These are phyloP conservation scores for Aristolochia contorta DNA, from an alignment of 164 flowering plant species.

Conservation along the genomic window DNA sequence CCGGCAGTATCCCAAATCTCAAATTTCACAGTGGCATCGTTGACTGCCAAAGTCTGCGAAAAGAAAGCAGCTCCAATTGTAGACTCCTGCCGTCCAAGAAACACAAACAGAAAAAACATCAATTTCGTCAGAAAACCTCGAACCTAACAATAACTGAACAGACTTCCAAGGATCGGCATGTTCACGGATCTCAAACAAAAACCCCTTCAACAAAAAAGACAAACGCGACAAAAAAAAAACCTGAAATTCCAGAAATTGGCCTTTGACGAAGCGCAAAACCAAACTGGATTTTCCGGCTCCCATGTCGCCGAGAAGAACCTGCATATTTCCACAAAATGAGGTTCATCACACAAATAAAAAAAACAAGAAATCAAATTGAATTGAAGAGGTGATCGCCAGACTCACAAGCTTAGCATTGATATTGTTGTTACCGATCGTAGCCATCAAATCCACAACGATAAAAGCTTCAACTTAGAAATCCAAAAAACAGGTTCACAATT, in stretches of 20 bases:
- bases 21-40: slow-evolving; percentile 53
- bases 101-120: background rate
- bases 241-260: slow-evolving; percentile 69
- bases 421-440: slow-evolving; percentile 51
- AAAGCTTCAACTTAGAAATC: background rate
- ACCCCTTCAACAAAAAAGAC: background rate
- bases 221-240: slow-evolving; percentile 14
- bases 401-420: slow-evolving; percentile 72
- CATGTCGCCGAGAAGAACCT: slow-evolving; percentile 71
- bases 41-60: slow-evolving; percentile 53
- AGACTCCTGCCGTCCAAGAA: slow-evolving; percentile 38
- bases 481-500: background rate
- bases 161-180: background rate
- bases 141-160: background rate
- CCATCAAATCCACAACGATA: slow-evolving; percentile 26
- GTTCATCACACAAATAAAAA: background rate
- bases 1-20: slow-evolving; percentile 87
- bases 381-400: slow-evolving; percentile 2
- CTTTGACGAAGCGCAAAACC: slow-evolving; percentile 63
- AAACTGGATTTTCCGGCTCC: slow-evolving; percentile 73
- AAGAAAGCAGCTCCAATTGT: slow-evolving; percentile 73
- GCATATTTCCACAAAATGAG: background rate
- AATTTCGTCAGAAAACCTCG: background rate
- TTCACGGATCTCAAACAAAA: background rate
- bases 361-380: background rate